Conservation (phyloP, 805 yeast genomes). For the Saturnispora halmiae region DNA sequence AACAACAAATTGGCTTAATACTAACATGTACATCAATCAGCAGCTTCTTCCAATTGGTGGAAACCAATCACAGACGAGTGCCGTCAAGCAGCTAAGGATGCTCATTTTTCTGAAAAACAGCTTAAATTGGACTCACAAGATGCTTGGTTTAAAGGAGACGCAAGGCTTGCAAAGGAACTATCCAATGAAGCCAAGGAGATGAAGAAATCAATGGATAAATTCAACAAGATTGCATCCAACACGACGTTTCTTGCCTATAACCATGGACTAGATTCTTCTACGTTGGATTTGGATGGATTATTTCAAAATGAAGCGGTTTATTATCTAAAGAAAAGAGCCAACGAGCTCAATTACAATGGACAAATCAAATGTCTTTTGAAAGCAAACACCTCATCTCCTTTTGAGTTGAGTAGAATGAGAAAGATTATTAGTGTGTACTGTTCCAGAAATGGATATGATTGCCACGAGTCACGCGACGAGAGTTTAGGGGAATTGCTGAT, state of each 20-base stretch:
- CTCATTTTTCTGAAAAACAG: slow-evolving; percentile 8
- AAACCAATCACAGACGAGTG: slow-evolving; percentile 8
- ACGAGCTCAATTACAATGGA: not conserved
- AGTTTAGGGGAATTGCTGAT: not conserved
- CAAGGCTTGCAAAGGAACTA: slow-evolving; percentile 59
- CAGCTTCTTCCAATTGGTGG: slow-evolving; percentile 6
- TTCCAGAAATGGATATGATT: not conserved
- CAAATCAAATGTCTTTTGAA: slow-evolving; percentile 8
- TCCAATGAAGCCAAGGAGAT: slow-evolving; percentile 61
- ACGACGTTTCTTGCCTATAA: slow-evolving; percentile 83
- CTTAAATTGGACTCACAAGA: slow-evolving; percentile 47
- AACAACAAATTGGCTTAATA: not conserved
- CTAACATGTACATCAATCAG: not conserved
- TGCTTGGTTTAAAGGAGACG: slow-evolving; percentile 71
- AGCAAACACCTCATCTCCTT: not conserved
- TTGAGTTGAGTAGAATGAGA: slow-evolving; percentile 7
- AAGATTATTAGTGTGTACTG: slow-evolving; percentile 2
- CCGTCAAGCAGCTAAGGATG: slow-evolving; percentile 9
- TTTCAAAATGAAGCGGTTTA: slow-evolving; percentile 73
- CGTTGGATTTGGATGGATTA: slow-evolving; percentile 88
- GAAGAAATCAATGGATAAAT: slow-evolving; percentile 50
- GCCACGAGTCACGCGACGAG: slow-evolving; percentile 1
- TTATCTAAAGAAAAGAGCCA: not conserved
- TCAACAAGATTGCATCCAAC: slow-evolving; percentile 77
- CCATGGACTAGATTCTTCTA: slow-evolving; percentile 73